Conservation (phyloP, 2,329 filamentous ascomycete species). For the Trichoderma atrobrunneum region DNA sequence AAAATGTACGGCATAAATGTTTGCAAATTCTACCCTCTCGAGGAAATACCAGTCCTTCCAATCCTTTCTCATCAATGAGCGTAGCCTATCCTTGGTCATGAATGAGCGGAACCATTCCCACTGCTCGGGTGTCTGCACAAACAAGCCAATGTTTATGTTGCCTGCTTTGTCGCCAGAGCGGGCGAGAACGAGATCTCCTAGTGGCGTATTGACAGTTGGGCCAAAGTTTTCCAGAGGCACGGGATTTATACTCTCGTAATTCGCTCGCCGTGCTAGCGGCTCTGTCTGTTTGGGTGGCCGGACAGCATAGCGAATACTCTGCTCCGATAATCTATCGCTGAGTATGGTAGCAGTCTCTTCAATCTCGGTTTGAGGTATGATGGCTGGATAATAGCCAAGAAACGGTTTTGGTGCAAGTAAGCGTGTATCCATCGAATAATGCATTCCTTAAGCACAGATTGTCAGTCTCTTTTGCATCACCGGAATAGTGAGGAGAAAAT, state of each 20-base stretch:
- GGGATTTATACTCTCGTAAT: constrained; percentile 25
- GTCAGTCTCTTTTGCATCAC: background rate
- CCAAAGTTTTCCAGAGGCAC: constrained; percentile 21
- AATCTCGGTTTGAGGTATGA: constrained; percentile 30
- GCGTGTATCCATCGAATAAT: constrained; percentile 41
- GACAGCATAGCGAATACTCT: constrained; percentile 19
- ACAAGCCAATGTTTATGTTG: constrained; percentile 46
- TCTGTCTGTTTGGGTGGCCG: constrained; percentile 23
- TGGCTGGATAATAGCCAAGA: constrained; percentile 25
- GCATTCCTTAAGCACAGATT: constrained; percentile 33
- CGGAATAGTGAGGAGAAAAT: background rate
- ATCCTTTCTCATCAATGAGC: constrained; percentile 36
- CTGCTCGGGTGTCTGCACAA: constrained; percentile 42
- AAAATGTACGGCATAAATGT: constrained; percentile 48
- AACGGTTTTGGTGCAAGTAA: constrained; percentile 33
- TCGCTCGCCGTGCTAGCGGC: constrained; percentile 22
- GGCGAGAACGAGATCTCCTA: constrained; percentile 32
- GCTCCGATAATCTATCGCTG: background rate
- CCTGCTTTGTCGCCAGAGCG: constrained; percentile 42
- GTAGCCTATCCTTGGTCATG: constrained; percentile 40
- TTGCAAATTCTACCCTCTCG: constrained; percentile 47
- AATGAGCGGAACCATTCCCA: constrained; percentile 45
- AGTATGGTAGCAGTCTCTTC: constrained; percentile 31
- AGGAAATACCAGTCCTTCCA: constrained; percentile 34
- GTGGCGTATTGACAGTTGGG: constrained; percentile 24